These are phyloP conservation scores for Colletotrichum neosansevieriae DNA, from an alignment of 2,329 filamentous ascomycete species.

Conservation along the genomic window DNA sequence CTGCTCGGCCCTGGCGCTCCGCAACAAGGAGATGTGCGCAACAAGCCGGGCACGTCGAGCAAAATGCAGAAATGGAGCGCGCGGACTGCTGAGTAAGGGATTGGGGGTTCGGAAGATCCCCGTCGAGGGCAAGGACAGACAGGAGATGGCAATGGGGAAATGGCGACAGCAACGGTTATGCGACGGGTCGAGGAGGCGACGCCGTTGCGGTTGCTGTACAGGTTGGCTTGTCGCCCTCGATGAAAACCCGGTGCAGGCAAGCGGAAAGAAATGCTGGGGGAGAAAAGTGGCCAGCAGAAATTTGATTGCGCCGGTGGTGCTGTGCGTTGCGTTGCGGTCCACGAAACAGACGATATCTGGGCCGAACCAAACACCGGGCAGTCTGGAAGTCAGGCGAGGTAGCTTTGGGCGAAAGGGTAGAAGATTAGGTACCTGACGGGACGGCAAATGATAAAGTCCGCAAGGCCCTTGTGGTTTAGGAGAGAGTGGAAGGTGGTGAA, in stretches of 20 bases:
- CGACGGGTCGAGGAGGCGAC: slow-evolving; percentile 5
- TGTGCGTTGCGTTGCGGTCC: not conserved
- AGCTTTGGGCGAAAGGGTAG: not conserved
- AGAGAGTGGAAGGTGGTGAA: slow-evolving; percentile 1
- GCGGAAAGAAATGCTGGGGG: slow-evolving; percentile 1
- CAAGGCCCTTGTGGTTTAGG: slow-evolving; percentile 1
- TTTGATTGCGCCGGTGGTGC: slow-evolving; percentile 2
- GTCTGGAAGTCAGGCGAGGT: not conserved
- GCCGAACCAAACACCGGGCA: slow-evolving; percentile 10
- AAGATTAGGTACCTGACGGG: slow-evolving; percentile 4
- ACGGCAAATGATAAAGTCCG: slow-evolving; percentile 3
- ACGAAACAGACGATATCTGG: slow-evolving; percentile 3
- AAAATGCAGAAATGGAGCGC: not conserved
- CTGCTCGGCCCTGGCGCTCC: not conserved
- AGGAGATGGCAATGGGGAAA: not conserved
- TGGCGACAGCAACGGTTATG: not conserved
- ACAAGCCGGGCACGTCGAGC: not conserved
- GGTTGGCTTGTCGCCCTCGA: slow-evolving; percentile 9
- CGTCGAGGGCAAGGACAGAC: not conserved
- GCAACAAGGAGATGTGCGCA: not conserved
- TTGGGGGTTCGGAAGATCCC: not conserved
- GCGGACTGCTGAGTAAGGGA: not conserved
- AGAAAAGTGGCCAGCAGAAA: slow-evolving; percentile 5
- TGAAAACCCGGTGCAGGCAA: not conserved
- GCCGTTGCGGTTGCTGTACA: not conserved